Evolutionary conservation across 768 basidiomycete genomes (phyloP).

Genomic region (Kwoniella pini): DNA sequence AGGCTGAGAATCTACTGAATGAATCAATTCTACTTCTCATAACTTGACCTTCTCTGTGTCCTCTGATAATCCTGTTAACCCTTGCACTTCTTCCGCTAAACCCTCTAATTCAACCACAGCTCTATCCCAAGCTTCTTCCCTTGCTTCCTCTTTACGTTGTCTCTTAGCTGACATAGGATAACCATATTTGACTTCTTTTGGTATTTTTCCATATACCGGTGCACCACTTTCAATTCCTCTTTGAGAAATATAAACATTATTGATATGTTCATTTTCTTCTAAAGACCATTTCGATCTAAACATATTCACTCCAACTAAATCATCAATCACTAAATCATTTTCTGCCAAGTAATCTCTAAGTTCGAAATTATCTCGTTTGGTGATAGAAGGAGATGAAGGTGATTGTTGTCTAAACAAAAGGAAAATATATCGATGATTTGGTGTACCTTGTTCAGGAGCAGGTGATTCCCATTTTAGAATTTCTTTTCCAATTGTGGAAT

Average conservation of each 20-base stretch:
- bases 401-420: slow-evolving; percentile 18
- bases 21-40: background rate
- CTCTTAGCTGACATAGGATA: slow-evolving; percentile 27
- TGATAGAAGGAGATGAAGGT: background rate
- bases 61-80: background rate
- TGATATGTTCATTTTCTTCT: slow-evolving; percentile 20
- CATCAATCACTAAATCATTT: background rate
- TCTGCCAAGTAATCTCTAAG: slow-evolving; percentile 12
- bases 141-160: slow-evolving; percentile 14
- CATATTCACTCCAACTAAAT: slow-evolving; percentile 20
- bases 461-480: slow-evolving; percentile 73
- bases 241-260: slow-evolving; percentile 8
- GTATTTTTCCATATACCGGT: slow-evolving; percentile 37
- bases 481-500: slow-evolving; percentile 32
- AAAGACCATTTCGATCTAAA: slow-evolving; percentile 18
- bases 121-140: slow-evolving; percentile 20
- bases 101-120: slow-evolving; percentile 15
- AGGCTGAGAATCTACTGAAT: too few species aligned
- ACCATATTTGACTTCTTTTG: slow-evolving; percentile 37
- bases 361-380: slow-evolving; percentile 13
- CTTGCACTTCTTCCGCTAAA: slow-evolving; percentile 10
- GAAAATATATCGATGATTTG: slow-evolving; percentile 69
- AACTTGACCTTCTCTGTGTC: background rate
- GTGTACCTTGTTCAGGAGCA: slow-evolving; percentile 84
- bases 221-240: slow-evolving; percentile 18